Evolutionary conservation across 108 stramenopile genomes (phyloP), one percentile per base, ranked within the genome.

Genomic region (Conticribra weissflogii): DNA sequence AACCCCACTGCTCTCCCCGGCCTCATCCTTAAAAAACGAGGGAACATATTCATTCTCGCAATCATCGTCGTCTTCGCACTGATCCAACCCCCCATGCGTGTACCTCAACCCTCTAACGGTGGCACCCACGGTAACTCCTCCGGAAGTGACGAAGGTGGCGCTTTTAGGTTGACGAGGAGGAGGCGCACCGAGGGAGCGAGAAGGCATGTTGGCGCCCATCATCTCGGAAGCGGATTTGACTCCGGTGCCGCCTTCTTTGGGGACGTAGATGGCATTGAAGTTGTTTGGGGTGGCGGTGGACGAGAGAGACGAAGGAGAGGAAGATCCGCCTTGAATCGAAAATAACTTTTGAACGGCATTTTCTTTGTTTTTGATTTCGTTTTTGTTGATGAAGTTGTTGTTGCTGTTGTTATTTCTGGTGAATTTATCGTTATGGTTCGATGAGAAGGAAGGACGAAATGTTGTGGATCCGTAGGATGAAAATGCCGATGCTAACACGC

Each of bases 91-190:
- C 16, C 58, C 63, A 24, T 70, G 66, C 1, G 72, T 79, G 49
- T 87, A 81, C 18, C 59, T 31, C 65, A 85, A 78, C 1, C 77
- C 76, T 14, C 66, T 52, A 23, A 97, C 94, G 54, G 88, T 71
- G 45, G 95, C 87, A 29, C 90, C 92, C 21, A 97, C 89, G 41
- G 90, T 85, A 18, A 97, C 74, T 24, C 95, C 95, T 19, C 97
- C 97, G 49, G 83, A 80, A 30, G 95, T 97, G 60, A 85, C 58
- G 54, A 81, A 95, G 22, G 83, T 85, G n/a, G 91, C 94, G 3
- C 94, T 89, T 9, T 18, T 61, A 4, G 90, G 94, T 2, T 22
- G 61, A 63, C 91, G 83, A n/a, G 66, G 84, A 19, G 86, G 83
- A 30, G 94, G 94, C 17, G 94, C 94, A 23, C 94, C 94, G 34